These are phyloP conservation scores for Tetrahymena elliotti DNA, from an alignment of 73 alveolate genomes.

Conservation along the genomic window DNA sequence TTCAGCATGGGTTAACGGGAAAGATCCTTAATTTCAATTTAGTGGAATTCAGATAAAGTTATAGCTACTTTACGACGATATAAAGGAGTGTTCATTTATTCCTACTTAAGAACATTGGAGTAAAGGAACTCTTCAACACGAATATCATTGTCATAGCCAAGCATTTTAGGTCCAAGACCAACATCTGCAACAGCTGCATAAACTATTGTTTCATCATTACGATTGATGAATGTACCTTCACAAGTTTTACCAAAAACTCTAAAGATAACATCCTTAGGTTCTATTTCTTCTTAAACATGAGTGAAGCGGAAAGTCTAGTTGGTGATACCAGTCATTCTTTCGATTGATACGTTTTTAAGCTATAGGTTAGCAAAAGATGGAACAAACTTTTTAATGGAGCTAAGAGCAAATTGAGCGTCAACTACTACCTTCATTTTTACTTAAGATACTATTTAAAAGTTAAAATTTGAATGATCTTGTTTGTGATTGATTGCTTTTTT, in stretches of 20 bases:
- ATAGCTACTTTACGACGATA: constrained; percentile 8
- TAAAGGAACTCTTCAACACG: constrained; percentile 29
- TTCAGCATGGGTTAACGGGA: neutral
- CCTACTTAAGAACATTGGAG: constrained; percentile 15
- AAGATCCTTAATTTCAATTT: constrained; percentile 5
- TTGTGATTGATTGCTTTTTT: neutral
- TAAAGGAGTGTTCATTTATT: constrained; percentile 20
- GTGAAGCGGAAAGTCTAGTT: neutral
- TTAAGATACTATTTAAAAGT: neutral
- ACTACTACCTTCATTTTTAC: neutral
- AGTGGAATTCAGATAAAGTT: constrained; percentile 22
- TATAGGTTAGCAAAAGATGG: neutral
- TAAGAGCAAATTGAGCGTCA: neutral
- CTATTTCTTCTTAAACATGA: constrained; percentile 2
- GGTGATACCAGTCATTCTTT: neutral
- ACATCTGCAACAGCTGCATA: constrained; percentile 12
- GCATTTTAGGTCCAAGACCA: constrained; percentile 24
- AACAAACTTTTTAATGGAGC: neutral
- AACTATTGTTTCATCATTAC: constrained; percentile 18
- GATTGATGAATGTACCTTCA: constrained; percentile 25
- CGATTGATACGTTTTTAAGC: neutral
- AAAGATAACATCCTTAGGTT: constrained; percentile 26
- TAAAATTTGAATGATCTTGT: neutral
- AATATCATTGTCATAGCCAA: constrained; percentile 21
- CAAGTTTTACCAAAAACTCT: constrained; percentile 41